These are phyloP conservation scores for Cladosporium cucumerinum DNA, from an alignment of 2,329 filamentous ascomycete species.

Conservation along the genomic window DNA sequence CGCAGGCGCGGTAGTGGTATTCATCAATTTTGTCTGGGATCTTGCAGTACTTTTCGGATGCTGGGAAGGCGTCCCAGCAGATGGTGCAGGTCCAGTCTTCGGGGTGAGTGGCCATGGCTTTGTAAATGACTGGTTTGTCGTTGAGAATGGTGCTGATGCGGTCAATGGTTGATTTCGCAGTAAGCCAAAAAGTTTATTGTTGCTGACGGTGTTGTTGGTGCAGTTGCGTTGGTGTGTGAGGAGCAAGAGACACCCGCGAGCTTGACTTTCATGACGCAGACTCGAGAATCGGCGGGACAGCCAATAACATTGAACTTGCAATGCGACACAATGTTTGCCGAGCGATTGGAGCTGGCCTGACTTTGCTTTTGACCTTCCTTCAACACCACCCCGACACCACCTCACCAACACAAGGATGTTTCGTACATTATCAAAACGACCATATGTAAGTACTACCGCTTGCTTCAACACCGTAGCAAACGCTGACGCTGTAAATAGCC, in stretches of 20 bases:
- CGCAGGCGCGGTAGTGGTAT: background rate
- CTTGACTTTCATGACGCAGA: background rate
- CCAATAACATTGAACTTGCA: no score
- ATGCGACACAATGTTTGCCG: no score
- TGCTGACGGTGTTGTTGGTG: background rate
- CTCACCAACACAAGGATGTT: no score
- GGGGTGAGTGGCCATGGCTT: background rate
- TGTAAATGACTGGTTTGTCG: background rate
- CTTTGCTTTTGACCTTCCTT: background rate
- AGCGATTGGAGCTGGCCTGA: background rate
- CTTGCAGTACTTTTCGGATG: background rate
- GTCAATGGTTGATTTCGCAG: background rate
- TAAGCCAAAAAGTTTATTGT: background rate
- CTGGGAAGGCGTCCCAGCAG: background rate
- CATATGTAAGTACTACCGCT: no score
- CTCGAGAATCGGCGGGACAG: no score
- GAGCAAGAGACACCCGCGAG: background rate
- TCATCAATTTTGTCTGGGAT: background rate
- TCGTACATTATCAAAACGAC: no score
- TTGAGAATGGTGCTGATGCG: background rate
- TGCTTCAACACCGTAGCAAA: no score
- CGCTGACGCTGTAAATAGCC: no score
- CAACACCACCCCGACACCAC: background rate
- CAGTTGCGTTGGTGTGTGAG: background rate
- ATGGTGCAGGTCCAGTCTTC: background rate